Evolutionary conservation across 164 flowering plant species (phyloP).

Genomic region (Protea cynaroides): DNA sequence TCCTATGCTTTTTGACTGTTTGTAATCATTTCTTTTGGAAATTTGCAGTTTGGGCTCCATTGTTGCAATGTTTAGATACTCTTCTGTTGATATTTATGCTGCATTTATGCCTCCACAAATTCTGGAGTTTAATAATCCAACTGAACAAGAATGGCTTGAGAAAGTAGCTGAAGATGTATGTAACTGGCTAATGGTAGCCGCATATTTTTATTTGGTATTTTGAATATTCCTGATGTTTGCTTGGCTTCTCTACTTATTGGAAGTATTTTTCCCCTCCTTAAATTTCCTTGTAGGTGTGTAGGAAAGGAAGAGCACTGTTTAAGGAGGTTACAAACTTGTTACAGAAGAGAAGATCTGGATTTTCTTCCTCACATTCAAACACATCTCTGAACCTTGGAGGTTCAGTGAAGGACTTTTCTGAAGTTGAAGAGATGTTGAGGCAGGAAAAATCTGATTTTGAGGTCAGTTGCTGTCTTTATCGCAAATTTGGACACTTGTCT

Average conservation of each 20-base stretch:
- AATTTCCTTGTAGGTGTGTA: constrained; percentile 40
- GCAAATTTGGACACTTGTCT: not conserved
- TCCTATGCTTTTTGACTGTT: not conserved
- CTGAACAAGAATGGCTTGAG: constrained; percentile 40
- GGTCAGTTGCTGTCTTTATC: constrained; percentile 37
- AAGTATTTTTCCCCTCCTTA: constrained; percentile 2
- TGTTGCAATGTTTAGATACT: constrained; percentile 79
- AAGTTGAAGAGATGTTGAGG: constrained; percentile 59
- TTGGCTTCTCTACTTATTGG: not conserved
- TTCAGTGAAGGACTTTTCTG: constrained; percentile 36
- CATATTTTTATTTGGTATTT: not conserved
- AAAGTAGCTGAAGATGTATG: constrained; percentile 61
- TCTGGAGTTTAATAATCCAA: constrained; percentile 48
- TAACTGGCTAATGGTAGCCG: not conserved
- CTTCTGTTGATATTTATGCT: constrained; percentile 48
- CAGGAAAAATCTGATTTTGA: constrained; percentile 65
- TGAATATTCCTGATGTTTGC: constrained; percentile 6
- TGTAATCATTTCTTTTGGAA: constrained; percentile 6
- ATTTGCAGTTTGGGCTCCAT: constrained; percentile 64
- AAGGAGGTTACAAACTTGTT: constrained; percentile 46
- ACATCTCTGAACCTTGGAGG: constrained; percentile 26
- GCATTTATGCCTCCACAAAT: constrained; percentile 63
- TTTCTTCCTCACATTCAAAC: constrained; percentile 21
- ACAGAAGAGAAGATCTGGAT: constrained; percentile 36
- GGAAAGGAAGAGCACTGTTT: constrained; percentile 54